phyloP scores from a whole-genome alignment of 345 rosid genomes.

The Citrus sinensis region DVS_A1.0 CM039169.1:24801001-24801500 shows the following conservation, averaged over 20 bases:
- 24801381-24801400: slow-evolving; percentile 72
- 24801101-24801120: not conserved
- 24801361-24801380: slow-evolving; percentile 68
- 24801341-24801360: slow-evolving; percentile 69
- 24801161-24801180: slow-evolving; percentile 25
- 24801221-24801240: slow-evolving; percentile 77
- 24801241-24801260: slow-evolving; percentile 84
- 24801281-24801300: slow-evolving; percentile 67
- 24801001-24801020: slow-evolving; percentile 52
- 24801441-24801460: slow-evolving; percentile 83
- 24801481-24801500: slow-evolving; percentile 62
- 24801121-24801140: not conserved
- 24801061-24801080: not conserved
- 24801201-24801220: slow-evolving; percentile 74
- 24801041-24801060: slow-evolving; percentile 14
- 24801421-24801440: slow-evolving; percentile 90
- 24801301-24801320: slow-evolving; percentile 64
- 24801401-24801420: slow-evolving; percentile 84
- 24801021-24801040: slow-evolving; percentile 36
- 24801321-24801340: slow-evolving; percentile 60
- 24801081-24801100: not conserved
- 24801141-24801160: slow-evolving; percentile 9
- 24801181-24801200: slow-evolving; percentile 61
- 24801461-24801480: slow-evolving; percentile 52
- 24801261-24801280: slow-evolving; percentile 58